Base-by-base conservation (phyloP, 805 yeast species). In the Saturnispora sekii region DNA sequence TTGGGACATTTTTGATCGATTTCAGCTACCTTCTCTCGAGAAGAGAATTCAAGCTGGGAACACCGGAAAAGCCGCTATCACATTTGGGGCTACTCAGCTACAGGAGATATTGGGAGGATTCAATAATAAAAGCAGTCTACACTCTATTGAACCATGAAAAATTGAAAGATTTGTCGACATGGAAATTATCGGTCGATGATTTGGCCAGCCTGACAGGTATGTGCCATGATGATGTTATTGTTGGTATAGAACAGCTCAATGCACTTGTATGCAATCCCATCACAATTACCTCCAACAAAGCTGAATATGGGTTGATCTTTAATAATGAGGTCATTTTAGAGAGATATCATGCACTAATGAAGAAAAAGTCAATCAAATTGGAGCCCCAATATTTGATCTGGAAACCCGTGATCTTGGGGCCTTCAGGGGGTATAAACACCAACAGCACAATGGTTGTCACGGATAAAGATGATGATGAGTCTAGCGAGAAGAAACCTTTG, bases 51-150 rank as follows among this genome's bases (percentile, higher is more conserved):
- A 81, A 80, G 50, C 73, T 74, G 45, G 98, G 97, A 0, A 84
- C 97, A 0, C 98, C 98, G 0, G 98, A 93, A 56, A 90, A 89
- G 57, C 98, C 98, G 0, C 68, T 90, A 46, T 81, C 93, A 52
- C 89, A 84, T 51, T 65, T 90, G 44, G 98, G 98, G 0, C 65
- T 88, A 41, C 62, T 84, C 29, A 84, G 96, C 48, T 93, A 90
- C 61, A 67, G 94, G 50, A 84, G 79, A 53, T 90, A 84, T 61
- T 93, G 97, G 97, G 81, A 75, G 52, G 64, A 77, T 1, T 69
- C 81, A 4, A 65, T 87, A 7, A 73, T 93, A 9, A 69, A 64
- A 35, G 69, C 66, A 37, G 62, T 83, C n/a, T 43, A 45, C 32
- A 32, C 45, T 9, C 17, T 50, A 10, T 31, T 46, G 2, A 21